Percentiles rank a stretch among this genome's conserved stretches.
Evolutionary conservation across 2,329 filamentous ascomycete species (phyloP).

Genomic region (Fusarium pseudoanthophilum): DNA sequence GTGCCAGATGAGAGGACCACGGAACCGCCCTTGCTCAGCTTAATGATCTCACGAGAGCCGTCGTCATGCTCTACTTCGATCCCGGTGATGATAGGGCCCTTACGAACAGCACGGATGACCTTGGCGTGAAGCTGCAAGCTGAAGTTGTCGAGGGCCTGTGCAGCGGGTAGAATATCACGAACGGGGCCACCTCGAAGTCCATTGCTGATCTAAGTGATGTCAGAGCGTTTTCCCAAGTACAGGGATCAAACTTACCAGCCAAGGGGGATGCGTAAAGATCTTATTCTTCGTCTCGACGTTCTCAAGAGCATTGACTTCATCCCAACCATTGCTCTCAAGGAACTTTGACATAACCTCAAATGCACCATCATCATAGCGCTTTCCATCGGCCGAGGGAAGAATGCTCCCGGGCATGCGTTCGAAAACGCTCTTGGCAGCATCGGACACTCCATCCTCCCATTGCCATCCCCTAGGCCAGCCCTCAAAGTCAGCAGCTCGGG

Average conservation of each 20-base stretch:
- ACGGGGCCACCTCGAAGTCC: slow-evolving; percentile 76
- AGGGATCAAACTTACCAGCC: slow-evolving; percentile 52
- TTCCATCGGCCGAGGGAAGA: slow-evolving; percentile 71
- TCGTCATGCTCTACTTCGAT: slow-evolving; percentile 69
- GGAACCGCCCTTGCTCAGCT: slow-evolving; percentile 68
- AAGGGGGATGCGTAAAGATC: slow-evolving; percentile 72
- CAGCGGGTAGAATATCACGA: slow-evolving; percentile 74
- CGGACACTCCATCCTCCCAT: slow-evolving; percentile 61
- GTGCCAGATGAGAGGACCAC: slow-evolving; percentile 74
- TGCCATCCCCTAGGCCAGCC: slow-evolving; percentile 77
- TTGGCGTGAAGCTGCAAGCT: slow-evolving; percentile 71
- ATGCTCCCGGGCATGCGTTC: slow-evolving; percentile 62
- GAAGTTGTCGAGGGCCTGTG: slow-evolving; percentile 70
- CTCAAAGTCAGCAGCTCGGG: slow-evolving; percentile 73
- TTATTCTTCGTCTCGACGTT: slow-evolving; percentile 71
- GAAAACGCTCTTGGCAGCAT: slow-evolving; percentile 70
- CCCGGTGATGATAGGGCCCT: slow-evolving; percentile 69
- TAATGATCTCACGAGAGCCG: slow-evolving; percentile 66
- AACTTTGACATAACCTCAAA: slow-evolving; percentile 71
- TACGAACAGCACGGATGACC: slow-evolving; percentile 73
- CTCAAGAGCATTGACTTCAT: slow-evolving; percentile 67
- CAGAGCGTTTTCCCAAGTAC: neutral
- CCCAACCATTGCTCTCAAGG: slow-evolving; percentile 70
- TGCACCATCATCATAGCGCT: slow-evolving; percentile 72
- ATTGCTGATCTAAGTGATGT: slow-evolving; percentile 63